Percentiles rank a stretch among this genome's conserved stretches.
phyloP scores from a whole-genome alignment of 805 yeast genomes.

The Nakazawaea holstii region DNA sequence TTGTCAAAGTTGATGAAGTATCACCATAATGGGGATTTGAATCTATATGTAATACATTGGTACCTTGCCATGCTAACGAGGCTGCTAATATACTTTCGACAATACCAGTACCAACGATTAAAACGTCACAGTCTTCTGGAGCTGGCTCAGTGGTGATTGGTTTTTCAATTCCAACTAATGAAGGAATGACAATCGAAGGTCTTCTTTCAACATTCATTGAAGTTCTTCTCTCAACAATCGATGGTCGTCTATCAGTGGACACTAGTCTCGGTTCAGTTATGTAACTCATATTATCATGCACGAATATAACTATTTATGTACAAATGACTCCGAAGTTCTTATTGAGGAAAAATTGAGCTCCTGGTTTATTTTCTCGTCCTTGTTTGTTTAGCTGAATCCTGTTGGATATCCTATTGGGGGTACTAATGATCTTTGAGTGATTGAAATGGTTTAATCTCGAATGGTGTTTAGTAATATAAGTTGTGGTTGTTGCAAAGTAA shows the following conservation, averaged over 20 bases:
- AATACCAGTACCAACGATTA: conserved; percentile 90
- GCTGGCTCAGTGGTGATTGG: conserved; percentile 51
- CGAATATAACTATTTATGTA: no score
- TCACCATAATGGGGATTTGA: conserved; percentile 85
- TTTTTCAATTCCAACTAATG: conserved; percentile 71
- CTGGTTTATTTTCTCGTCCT: no score
- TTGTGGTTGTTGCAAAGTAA: no score
- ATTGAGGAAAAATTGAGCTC: no score
- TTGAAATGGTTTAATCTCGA: no score
- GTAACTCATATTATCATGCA: conserved; percentile 8
- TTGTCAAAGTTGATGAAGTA: conserved; percentile 74
- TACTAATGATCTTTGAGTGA: no score
- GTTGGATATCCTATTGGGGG: no score
- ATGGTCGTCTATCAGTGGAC: conserved; percentile 39
- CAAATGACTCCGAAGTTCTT: neutral
- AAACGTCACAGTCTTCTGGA: conserved; percentile 78
- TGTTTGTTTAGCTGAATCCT: no score
- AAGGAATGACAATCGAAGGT: conserved; percentile 47
- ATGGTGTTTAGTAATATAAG: no score
- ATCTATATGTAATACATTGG: conserved; percentile 88
- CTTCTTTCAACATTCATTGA: conserved; percentile 29
- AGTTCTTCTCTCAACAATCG: conserved; percentile 66
- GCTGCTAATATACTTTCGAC: conserved; percentile 88
- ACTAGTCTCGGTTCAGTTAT: conserved; percentile 5
- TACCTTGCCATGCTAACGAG: conserved; percentile 97